Evolutionary conservation across 257 asterid species (phyloP), one percentile per base, ranked within the genome.

Genomic region (Solanum dulcamara): DNA sequence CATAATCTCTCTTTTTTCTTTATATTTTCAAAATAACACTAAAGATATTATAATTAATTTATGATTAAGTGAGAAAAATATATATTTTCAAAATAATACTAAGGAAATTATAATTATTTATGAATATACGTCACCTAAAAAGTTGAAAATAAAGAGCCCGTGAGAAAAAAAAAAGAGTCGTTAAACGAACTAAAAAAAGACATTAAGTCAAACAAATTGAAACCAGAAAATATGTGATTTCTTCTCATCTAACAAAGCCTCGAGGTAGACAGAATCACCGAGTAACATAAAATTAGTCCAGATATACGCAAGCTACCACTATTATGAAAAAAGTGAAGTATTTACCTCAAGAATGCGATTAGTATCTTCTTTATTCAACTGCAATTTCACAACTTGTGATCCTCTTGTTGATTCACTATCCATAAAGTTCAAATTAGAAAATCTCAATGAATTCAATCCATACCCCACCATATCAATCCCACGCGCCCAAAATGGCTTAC

Each of bases 381-480:
- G 89, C 92, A 96, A 42, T 92, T 95, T 90, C 14, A 90, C 92
- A 60, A 94, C 93, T 59, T 91, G 91, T 1, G 99, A 95, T 70
- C 86, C 66, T 81, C 97, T 86, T 0, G 93, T 91, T 0, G 94
- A 83, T n/a, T 62, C 89, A 1, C 87, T 37, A 42, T 96, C 94
- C 89, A 84, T 42, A 53, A 96, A 95, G 8, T 35, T 80, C 51
- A 96, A 84, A 91, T 91, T 94, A 0, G 94, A 57, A 75, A 94
- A 80, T 89, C 98, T 90, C 13, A 95, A 88, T 7, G 96, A 92
- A 87, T 96, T 96, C 86, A 96, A 86, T 17, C 98, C 90, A 86
- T 92, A 94, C 0, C 98, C 98, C 13, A 95, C 86, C 96, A 95
- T 91, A 83, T 96, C 98, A 40, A 93, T 86, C 46, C 98, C 99